Base-by-base conservation (phyloP, 805 yeast species). In the Blastobotrys americana region DNA sequence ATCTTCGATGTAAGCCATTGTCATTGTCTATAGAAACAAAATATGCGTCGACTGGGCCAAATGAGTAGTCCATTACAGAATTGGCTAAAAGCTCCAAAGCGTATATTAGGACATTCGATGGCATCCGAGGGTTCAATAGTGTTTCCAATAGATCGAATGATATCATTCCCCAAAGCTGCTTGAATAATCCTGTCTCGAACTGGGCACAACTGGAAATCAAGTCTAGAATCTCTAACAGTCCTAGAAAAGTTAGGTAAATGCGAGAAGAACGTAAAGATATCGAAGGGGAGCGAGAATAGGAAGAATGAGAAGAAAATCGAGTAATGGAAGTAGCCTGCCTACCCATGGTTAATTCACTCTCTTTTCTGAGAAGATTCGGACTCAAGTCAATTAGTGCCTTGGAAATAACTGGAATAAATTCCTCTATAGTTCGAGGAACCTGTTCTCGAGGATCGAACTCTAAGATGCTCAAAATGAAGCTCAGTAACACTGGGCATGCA, bases 91-190 rank as follows among this genome's bases (percentile, higher is more conserved):
- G 25, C 17, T 17, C 19, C n/a, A 39, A n/a, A 16, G 42, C 33
- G n/a, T 33, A 33, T 5, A 39, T 15, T 8, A 27, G 15, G 8
- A 39, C 19, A 16, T 22, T 22, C 6, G 33, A 22, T 4, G 42
- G 35, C 36, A 39, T 17, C 15, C 18, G 42, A 3, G 28, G 42
- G 18, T 27, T 17, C 9, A 39, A 21, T 8, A 39, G 22, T 18
- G 35, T 39, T 19, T 10, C 17, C 13, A 39, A 17, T 9, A 39
- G 27, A 13, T 39, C 34, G 5, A 33, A 10, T 5, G 16, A 16
- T n/a, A 39, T 27, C 17, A 25, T 18, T 5, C 35, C 16, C 45
- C 45, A 43, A 8, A 17, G 10, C 37, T 43, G 42, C 19, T 40
- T 18, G 40, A 13, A 20, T 19, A 43, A 17, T 9, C 23, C 16